Base-by-base conservation (phyloP, 2,329 filamentous ascomycete species). In the Daldinia sp. region DNA sequence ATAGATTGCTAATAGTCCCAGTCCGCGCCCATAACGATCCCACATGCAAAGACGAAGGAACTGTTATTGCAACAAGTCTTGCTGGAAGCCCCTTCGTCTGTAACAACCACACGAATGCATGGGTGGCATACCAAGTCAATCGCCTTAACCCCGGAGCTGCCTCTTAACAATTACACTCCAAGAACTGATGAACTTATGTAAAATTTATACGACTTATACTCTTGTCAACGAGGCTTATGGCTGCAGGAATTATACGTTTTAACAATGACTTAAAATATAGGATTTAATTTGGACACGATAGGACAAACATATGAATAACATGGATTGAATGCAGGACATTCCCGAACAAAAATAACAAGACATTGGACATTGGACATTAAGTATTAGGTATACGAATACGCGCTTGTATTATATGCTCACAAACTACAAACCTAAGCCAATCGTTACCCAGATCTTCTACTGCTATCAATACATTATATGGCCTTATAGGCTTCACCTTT, bases 101-200 rank as follows among this genome's bases (percentile, higher is more conserved):
- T 27, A 63, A 60, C 8, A 61, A 63, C 37, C 43, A 61, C 11
- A 34, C 56, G n/a, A 25, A 3, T 4, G 37, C 60, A 17, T 66
- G 63, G 63, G 34, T 58, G 41, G 60, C 63, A 30, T 66, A 66
- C 23, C 57, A 34, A 4, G 63, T 66, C n/a, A 11, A 49, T 8
- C 56, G 39, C 8, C 11, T 56, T 30, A 9, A 15, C 15, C 35
- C 35, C 23, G n/a, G 13, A 8, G 37, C 23, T 21, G 30, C 19
- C 9, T 11, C 27, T 8, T 39, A 25, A 45, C 21, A 45, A 15
- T 13, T 27, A 3, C 27, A 3, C 39, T 43, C 21, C 2, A n/a
- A 6, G 4, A 13, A 13, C 21, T 23, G 39, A 25, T 11, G 13
- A 34, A 34, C 32, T 1, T 32, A 32, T 4, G n/a, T n/a, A n/a